Percentiles rank a stretch among this genome's conserved stretches.
These are phyloP conservation scores for Cicer cuneatum DNA, from an alignment of 306 rosid species.

Conservation along the genomic window DNA sequence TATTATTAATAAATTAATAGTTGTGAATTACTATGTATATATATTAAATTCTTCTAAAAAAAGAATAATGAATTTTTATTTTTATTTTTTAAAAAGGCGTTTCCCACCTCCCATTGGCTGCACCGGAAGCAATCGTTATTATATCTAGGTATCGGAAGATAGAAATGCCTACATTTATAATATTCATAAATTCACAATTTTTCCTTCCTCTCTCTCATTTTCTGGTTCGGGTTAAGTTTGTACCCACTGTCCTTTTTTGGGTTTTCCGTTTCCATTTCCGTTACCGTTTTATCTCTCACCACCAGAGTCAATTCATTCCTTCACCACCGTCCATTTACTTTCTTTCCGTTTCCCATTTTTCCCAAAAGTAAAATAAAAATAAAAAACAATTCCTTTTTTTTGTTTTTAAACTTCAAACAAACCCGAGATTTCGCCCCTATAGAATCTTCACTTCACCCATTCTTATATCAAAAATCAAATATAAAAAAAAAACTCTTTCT, in stretches of 20 bases:
- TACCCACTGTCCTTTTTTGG: background rate
- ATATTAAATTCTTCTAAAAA: no score
- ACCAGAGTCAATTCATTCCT: constrained; percentile 34
- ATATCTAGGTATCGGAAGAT: constrained; percentile 19
- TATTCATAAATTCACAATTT: background rate
- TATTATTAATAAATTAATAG: no score
- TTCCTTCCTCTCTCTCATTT: background rate
- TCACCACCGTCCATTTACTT: constrained; percentile 40
- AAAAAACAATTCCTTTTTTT: background rate
- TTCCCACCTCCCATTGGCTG: constrained; percentile 43
- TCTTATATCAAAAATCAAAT: background rate
- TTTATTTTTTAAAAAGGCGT: background rate
- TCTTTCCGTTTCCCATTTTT: constrained; percentile 31
- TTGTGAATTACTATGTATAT: no score
- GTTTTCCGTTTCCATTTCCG: constrained; percentile 35
- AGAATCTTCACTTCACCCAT: constrained; percentile 32
- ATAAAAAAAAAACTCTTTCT: background rate
- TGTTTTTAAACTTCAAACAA: constrained; percentile 19
- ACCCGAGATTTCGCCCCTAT: constrained; percentile 44
- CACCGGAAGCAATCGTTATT: constrained; percentile 16
- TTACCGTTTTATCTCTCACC: background rate
- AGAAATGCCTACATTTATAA: background rate
- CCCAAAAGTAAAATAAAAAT: constrained; percentile 19
- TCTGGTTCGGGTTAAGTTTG: background rate
- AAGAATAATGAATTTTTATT: no score